Percentiles rank a stretch among this genome's conserved stretches.
Evolutionary conservation across 1,284 basidiomycete species (phyloP).

Genomic region (Lignosus rhinocerotis): DNA sequence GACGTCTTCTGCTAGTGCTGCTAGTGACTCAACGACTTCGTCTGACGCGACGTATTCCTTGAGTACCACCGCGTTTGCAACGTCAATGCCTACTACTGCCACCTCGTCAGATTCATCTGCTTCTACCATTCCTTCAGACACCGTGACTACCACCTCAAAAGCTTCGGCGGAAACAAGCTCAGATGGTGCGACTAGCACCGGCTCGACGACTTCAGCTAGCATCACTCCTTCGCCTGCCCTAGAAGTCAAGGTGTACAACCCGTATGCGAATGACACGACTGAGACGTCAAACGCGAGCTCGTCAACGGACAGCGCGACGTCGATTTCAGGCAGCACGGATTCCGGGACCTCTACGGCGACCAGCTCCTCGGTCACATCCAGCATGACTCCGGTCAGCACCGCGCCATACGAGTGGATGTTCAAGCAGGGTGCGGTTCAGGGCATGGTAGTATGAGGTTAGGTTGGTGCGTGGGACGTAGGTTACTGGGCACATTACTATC

Average conservation of each 20-base stretch:
- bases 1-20: constrained; percentile 14
- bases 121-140: neutral
- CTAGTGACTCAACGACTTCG: constrained; percentile 10
- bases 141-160: constrained; percentile 20
- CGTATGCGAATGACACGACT: constrained; percentile 3
- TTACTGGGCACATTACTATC: no score
- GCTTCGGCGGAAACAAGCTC: neutral
- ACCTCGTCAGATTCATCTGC: neutral
- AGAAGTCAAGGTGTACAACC: constrained; percentile 20
- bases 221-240: constrained; percentile 10
- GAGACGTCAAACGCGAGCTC: neutral
- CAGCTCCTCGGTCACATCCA: neutral
- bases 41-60: constrained; percentile 1
- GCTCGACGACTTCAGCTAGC: constrained; percentile 8
- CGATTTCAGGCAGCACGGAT: neutral
- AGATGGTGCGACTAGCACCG: neutral
- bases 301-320: neutral
- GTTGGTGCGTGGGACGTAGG: no score
- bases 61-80: neutral
- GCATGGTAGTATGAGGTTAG: no score
- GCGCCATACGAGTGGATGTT: constrained; percentile 47
- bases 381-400: constrained; percentile 27
- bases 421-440: constrained; percentile 21
- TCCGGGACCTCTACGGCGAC: neutral
- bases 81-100: neutral